phyloP scores from a whole-genome alignment of 2,329 filamentous ascomycete species.

The Hymenoscyphus linearis region DNA sequence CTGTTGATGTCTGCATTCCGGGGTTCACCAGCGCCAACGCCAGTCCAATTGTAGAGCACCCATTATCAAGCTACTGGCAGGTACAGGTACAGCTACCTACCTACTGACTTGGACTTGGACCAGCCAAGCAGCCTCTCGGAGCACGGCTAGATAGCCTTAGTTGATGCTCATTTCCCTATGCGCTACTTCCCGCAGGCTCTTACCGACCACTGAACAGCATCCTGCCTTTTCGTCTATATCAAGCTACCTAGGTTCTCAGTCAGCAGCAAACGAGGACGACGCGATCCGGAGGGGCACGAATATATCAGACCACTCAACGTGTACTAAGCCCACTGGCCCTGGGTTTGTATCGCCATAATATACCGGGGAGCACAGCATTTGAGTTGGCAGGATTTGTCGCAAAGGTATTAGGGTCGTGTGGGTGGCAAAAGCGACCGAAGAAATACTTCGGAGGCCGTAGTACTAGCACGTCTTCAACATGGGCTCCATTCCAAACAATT shows the following conservation, averaged over 20 bases:
- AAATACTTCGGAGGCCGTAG: neutral
- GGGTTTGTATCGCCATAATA: neutral
- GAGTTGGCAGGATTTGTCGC: neutral
- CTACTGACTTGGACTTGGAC: neutral
- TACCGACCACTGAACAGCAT: neutral
- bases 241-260: neutral
- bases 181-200: neutral
- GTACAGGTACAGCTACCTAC: neutral
- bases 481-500: conserved; percentile 35
- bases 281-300: neutral
- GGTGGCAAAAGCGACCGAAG: neutral
- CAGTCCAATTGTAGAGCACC: neutral
- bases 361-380: neutral
- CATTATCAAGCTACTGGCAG: neutral
- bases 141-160: neutral
- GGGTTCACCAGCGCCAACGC: neutral
- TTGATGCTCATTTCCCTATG: neutral
- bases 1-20: neutral
- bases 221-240: neutral
- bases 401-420: neutral
- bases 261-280: neutral
- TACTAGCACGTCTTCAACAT: conserved; percentile 16
- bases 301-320: neutral
- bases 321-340: neutral
- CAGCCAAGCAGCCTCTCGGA: neutral